These are phyloP conservation scores for Nissolia schottii DNA, from an alignment of 306 rosid species.

Conservation along the genomic window DNA sequence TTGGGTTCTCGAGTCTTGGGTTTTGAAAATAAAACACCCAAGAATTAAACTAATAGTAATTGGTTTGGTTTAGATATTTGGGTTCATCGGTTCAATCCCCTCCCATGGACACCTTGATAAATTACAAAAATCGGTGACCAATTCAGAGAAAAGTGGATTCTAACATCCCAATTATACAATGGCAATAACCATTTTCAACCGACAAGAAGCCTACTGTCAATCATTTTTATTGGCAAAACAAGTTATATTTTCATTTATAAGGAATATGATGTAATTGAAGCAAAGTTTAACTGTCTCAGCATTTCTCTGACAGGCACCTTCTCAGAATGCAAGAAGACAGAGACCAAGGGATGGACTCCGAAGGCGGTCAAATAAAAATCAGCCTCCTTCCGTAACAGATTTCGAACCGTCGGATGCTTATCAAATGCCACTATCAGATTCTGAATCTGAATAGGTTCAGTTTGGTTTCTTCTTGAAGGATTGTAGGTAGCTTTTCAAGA, in stretches of 20 bases:
- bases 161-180: background rate
- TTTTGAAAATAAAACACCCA: too few species aligned
- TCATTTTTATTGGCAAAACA: background rate
- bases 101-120: too few species aligned
- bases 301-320: constrained; percentile 21
- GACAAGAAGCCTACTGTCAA: background rate
- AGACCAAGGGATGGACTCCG: constrained; percentile 35
- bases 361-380: constrained; percentile 18
- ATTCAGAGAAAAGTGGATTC: too few species aligned
- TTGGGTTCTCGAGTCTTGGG: too few species aligned
- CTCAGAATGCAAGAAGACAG: constrained; percentile 41
- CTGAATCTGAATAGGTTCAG: constrained; percentile 63
- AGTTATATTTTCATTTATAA: background rate
- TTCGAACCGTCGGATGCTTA: constrained; percentile 58
- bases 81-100: too few species aligned
- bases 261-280: background rate
- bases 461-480: background rate
- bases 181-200: background rate
- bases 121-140: background rate
- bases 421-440: constrained; percentile 58
- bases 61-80: too few species aligned
- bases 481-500: constrained; percentile 3
- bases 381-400: constrained; percentile 63
- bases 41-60: too few species aligned
- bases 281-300: background rate